phyloP scores from a whole-genome alignment of 176 grass and related monocot species.

The Saccharum officinarum region DNA sequence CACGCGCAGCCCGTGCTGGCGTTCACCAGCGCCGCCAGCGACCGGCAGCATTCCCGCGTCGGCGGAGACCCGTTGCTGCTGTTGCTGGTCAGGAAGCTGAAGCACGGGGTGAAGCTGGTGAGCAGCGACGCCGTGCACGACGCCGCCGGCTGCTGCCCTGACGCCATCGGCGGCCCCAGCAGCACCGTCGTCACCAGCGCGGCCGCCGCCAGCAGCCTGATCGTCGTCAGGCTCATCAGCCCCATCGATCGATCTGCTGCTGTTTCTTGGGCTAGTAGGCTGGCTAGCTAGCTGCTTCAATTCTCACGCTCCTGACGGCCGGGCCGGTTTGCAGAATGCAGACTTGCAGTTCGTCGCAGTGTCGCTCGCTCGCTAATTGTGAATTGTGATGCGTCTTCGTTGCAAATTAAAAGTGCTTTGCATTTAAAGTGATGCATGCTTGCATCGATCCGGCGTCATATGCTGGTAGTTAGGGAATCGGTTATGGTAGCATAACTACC shows the following conservation, averaged over 20 bases:
- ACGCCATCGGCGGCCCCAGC: not conserved
- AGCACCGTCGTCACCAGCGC: not conserved
- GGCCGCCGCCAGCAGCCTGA: not conserved
- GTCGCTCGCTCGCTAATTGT: not conserved
- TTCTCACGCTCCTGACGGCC: not conserved
- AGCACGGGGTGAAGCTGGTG: constrained; percentile 76
- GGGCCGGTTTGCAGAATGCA: too few species aligned
- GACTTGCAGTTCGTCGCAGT: not conserved
- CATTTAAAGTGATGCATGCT: not conserved
- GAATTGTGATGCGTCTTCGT: not conserved
- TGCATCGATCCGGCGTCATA: not conserved
- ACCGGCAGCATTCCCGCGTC: constrained; percentile 63
- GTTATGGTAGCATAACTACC: constrained; percentile 45
- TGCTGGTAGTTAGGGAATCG: constrained; percentile 26
- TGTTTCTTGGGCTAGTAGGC: too few species aligned
- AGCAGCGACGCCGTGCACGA: constrained; percentile 67
- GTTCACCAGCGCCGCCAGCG: constrained; percentile 37
- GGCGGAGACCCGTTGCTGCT: constrained; percentile 39
- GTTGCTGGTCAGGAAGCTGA: constrained; percentile 71
- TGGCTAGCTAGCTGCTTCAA: too few species aligned
- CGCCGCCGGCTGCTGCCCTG: constrained; percentile 43
- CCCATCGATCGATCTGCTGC: not conserved
- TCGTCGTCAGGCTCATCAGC: not conserved
- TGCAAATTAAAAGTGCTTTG: not conserved
- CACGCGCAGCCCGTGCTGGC: constrained; percentile 72